Base-by-base conservation (phyloP, 139 green algal species). In the Chlamydomonas urium region DNA sequence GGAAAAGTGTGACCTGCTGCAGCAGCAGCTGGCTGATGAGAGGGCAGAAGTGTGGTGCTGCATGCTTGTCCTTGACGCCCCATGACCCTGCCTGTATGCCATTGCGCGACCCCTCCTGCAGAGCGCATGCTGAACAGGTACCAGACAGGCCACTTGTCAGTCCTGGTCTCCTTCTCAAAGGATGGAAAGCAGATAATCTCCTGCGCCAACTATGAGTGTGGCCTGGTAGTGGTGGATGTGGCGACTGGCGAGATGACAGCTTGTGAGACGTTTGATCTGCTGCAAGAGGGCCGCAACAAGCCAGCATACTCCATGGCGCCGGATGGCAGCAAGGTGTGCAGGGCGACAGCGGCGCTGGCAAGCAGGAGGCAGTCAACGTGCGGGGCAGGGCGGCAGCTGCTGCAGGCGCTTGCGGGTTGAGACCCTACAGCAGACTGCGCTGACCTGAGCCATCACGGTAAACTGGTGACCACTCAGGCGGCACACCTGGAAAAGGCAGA, bases 201-300 rank as follows among this genome's bases (percentile, higher is more conserved):
- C 3, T 82, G 76, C 50, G 58, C 62, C 3, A 71, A 76, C 59
- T 73, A 63, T 56, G 76, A 82, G 38, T 71, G 56, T 31, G 74
- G 66, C 24, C 42, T 79, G 17, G 24, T 71, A 34, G 2, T 71
- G 17, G 26, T 79, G 38, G 38, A 59, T 37, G 38, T 59, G 58
- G 26, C 26, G n/a, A 63, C 53, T 17, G 53, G 17, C 6, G 10
- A 67, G 32, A 21, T 67, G 14, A 21, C 42, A 4, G 26, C n/a
- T 8, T 45, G 19, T 26, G 60, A 67, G 32, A 31, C 29, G 32
- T 67, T 67, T 31, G 21, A 45, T 45, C 10, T 26, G 10, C 33
- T 67, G 60, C 19, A 42, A 26, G 60, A 67, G 60, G 60, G 60
- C 4, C 60, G 60, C 26, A 67, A 67, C 29, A 67, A 67, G 60